Evolutionary conservation across 352 stramenopile genomes (phyloP).

Genomic region (Phytopythium aichiense): DNA sequence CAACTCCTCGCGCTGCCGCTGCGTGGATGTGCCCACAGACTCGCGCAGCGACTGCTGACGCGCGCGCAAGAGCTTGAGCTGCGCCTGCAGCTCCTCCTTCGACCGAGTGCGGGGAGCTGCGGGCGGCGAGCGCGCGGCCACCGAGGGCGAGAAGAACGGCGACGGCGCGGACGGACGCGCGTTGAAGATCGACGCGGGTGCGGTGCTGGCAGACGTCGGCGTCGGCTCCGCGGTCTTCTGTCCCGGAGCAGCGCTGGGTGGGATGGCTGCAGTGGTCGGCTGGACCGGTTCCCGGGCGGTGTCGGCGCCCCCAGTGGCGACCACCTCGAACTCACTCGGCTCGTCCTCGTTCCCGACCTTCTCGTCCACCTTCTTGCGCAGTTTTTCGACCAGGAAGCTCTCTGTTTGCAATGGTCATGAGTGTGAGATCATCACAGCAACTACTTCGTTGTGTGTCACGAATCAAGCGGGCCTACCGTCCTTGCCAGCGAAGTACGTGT

Average conservation of each 20-base stretch:
- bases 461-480: conserved; percentile 20
- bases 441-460: background rate
- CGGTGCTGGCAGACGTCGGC: background rate
- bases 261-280: background rate
- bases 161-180: conserved; percentile 14
- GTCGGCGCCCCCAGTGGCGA: conserved; percentile 9
- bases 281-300: background rate
- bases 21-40: conserved; percentile 12
- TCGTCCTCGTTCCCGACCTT: conserved; percentile 41
- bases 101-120: conserved; percentile 17
- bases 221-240: background rate
- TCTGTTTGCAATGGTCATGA: conserved; percentile 15
- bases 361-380: conserved; percentile 50
- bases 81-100: conserved; percentile 37
- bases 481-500: conserved; percentile 49
- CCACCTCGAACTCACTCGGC: conserved; percentile 39
- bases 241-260: background rate
- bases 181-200: conserved; percentile 18
- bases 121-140: conserved; percentile 6
- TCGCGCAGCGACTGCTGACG: conserved; percentile 29
- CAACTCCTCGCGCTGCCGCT: conserved; percentile 27
- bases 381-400: conserved; percentile 45
- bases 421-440: background rate
- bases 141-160: conserved; percentile 32
- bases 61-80: conserved; percentile 30